Conservation (phyloP, 73 alveolate species). For the Strombidium stylifer region DNA sequence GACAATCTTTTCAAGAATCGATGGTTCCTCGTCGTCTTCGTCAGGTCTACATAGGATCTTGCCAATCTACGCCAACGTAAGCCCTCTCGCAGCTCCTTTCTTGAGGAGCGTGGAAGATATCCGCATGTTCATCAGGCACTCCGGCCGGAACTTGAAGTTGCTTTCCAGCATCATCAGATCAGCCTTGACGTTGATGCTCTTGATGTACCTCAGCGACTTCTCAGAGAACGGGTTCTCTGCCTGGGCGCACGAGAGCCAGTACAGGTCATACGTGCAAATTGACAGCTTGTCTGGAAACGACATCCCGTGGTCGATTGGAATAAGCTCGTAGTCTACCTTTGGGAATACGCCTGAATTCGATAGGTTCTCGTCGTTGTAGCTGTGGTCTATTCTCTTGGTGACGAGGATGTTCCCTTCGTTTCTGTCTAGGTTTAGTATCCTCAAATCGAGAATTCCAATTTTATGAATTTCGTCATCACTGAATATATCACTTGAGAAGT, state of each 20-base stretch:
- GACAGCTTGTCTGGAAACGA: constrained; percentile 92
- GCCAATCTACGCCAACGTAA: constrained; percentile 87
- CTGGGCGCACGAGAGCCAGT: constrained; percentile 96
- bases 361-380: no score
- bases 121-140: constrained; percentile 90
- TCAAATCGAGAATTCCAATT: constrained; percentile 92
- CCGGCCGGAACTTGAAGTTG: constrained; percentile 84
- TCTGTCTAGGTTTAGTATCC: constrained; percentile 95
- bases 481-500: constrained; percentile 85
- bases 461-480: constrained; percentile 88
- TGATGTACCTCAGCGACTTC: constrained; percentile 74
- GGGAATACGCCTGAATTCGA: no score
- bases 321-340: no score
- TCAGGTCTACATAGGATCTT: constrained; percentile 77
- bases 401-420: constrained; percentile 96
- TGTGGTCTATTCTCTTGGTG: no score
- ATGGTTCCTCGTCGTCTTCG: constrained; percentile 72
- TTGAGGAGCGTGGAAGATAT: constrained; percentile 87
- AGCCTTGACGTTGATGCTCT: constrained; percentile 69
- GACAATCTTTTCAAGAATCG: constrained; percentile 64
- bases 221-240: constrained; percentile 79
- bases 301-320: constrained; percentile 98
- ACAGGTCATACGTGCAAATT: constrained; percentile 89
- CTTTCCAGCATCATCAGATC: constrained; percentile 81
- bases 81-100: constrained; percentile 86